Evolutionary conservation across 2,329 filamentous ascomycete species (phyloP).

Genomic region (Camptophora hylomeconis): DNA sequence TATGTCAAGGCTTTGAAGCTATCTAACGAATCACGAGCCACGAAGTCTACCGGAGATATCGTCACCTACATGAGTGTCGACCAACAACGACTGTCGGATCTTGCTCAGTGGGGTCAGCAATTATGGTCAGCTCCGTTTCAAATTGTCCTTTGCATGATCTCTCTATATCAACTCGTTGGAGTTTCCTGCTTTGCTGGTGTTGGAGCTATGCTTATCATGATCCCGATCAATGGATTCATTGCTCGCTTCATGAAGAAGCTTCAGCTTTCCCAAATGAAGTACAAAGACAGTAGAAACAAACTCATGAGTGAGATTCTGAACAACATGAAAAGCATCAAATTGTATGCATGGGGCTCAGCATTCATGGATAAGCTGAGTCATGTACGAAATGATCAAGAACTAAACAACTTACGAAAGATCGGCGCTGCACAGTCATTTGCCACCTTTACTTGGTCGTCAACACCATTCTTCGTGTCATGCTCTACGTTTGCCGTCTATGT

Average conservation of each 20-base stretch:
- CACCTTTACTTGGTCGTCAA: constrained; percentile 97
- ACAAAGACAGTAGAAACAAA: constrained; percentile 86
- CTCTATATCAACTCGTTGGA: constrained; percentile 87
- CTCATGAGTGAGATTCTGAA: constrained; percentile 96
- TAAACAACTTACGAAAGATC: constrained; percentile 92
- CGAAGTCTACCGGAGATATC: constrained; percentile 91
- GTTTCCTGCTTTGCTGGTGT: constrained; percentile 93
- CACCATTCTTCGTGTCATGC: constrained; percentile 94
- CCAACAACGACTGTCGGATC: constrained; percentile 83
- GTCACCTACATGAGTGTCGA: constrained; percentile 99
- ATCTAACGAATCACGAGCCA: constrained; percentile 80
- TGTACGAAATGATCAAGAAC: constrained; percentile 87
- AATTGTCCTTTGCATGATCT: constrained; percentile 89
- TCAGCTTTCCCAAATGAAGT: constrained; percentile 97
- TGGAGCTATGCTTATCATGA: constrained; percentile 92
- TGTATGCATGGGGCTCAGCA: constrained; percentile 92
- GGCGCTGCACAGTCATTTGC: constrained; percentile 86
- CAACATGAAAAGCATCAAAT: constrained; percentile 99
- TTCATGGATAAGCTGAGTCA: constrained; percentile 97
- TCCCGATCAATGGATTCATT: constrained; percentile 86
- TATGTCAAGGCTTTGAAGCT: constrained; percentile 82
- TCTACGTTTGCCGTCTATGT: constrained; percentile 93
- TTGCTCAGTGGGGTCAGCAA: constrained; percentile 91
- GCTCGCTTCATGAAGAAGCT: constrained; percentile 86
- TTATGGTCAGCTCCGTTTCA: constrained; percentile 96